phyloP scores from a whole-genome alignment of 352 stramenopile species.

The Elongisporangium anandrum region DNA sequence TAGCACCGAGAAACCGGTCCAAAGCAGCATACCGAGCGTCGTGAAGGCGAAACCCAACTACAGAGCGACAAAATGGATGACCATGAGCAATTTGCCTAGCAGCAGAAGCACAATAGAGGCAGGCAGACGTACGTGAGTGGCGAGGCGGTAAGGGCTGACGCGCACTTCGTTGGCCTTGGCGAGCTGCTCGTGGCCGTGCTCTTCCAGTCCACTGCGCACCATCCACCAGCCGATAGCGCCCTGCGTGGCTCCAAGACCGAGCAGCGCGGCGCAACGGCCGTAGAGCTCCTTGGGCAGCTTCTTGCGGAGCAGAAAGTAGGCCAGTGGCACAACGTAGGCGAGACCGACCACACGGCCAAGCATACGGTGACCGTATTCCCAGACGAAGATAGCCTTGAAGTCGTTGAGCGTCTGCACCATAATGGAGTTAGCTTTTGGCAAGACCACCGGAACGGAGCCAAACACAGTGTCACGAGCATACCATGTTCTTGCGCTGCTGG shows the following conservation, averaged over 20 bases:
- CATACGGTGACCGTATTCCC: constrained; percentile 97
- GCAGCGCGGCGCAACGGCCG: constrained; percentile 51
- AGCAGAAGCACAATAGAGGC: background rate
- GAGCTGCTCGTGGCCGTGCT: constrained; percentile 83
- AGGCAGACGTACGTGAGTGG: constrained; percentile 82
- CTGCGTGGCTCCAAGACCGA: constrained; percentile 65
- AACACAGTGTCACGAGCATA: constrained; percentile 18
- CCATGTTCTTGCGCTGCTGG: constrained; percentile 92
- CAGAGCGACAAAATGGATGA: constrained; percentile 1
- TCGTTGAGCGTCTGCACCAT: constrained; percentile 90
- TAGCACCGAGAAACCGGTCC: constrained; percentile 92
- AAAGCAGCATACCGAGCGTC: constrained; percentile 94
- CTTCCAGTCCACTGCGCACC: constrained; percentile 97
- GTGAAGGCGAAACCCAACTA: constrained; percentile 95
- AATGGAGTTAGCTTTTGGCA: background rate
- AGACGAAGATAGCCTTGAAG: constrained; percentile 98
- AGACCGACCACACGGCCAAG: constrained; percentile 93
- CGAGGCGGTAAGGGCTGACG: constrained; percentile 96
- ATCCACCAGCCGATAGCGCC: constrained; percentile 98
- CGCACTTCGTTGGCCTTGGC: constrained; percentile 92
- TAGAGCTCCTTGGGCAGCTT: constrained; percentile 69
- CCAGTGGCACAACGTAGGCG: constrained; percentile 89
- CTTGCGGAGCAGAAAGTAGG: constrained; percentile 92
- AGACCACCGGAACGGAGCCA: background rate
- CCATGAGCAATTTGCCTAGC: constrained; percentile 1